Evolutionary conservation across 257 asterid genomes (phyloP), one percentile per base, ranked within the genome.

Genomic region (Solanum acaule): DNA sequence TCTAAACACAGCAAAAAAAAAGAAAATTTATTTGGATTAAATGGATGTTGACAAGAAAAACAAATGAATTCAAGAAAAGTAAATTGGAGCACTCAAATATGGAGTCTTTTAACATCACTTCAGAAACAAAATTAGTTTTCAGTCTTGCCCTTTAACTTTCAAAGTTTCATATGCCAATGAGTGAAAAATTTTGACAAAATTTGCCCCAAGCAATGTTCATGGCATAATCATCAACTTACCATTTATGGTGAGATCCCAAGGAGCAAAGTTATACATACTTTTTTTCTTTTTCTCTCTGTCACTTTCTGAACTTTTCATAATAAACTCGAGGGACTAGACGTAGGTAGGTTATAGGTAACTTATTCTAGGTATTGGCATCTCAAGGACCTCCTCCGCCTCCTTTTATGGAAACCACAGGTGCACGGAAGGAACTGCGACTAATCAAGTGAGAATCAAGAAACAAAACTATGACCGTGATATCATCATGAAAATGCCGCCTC

Each of bases 401-500:
- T 92, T 89, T 95, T 25, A 94, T 88, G 6, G 96, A 95, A 85
- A 91, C 87, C 82, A 87, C 59, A 2, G 93, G 94, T 42, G 93
- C 94, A 20, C 78, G 89, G 68, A 71, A 89, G 35, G 93, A 91
- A 87, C 93, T 85, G 29, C 91, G 92, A 82, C 93, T 92, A 72
- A 92, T 92, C 93, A 92, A 76, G 85, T 90, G 93, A 59, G 93
- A 88, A 94, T 94, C 95, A 3, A 94, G 85, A 79, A 91, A 95
- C 86, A 94, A 89, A 79, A 95, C 96, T 87, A 94, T 90, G 29
- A 95, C 98, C 0, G 96, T 93, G 87, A 95, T 95, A 89, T 95
- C 98, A 7, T 95, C 98, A 34, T 95, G 98, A 68, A 94, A 95
- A 86, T 94, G 98, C 83, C 98, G 90, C 72, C 98, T 91, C 88